Evolutionary conservation across 305 asterid genomes (phyloP).

Genomic region (Fraxinus nigra): DNA sequence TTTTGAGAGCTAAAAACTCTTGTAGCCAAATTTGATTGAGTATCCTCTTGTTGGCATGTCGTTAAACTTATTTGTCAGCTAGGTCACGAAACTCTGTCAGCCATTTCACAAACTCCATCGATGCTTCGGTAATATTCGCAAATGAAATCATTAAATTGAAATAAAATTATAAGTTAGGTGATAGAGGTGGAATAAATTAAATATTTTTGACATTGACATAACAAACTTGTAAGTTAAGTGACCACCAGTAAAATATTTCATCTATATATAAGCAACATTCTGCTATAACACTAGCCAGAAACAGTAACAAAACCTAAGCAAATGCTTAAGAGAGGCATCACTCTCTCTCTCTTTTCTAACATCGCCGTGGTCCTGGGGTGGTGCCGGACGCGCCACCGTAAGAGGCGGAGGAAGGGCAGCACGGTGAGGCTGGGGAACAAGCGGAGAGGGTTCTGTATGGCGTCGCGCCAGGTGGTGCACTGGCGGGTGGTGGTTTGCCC

Average conservation of each 20-base stretch:
- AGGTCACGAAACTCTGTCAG: background rate
- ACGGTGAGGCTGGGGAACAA: conserved; percentile 46
- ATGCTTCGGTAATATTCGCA: background rate
- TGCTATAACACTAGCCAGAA: background rate
- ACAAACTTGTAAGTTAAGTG: background rate
- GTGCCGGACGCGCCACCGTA: conserved; percentile 40
- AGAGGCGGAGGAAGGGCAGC: conserved; percentile 37
- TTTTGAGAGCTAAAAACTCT: background rate
- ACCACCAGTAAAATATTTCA: background rate
- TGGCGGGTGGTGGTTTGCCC: conserved; percentile 47
- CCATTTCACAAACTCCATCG: background rate
- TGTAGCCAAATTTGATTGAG: background rate
- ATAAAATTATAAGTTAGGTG: background rate
- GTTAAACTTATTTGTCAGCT: background rate
- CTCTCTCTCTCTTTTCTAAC: conserved; percentile 28
- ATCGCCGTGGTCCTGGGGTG: conserved; percentile 40
- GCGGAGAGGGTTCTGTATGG: conserved; percentile 45
- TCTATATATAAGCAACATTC: background rate
- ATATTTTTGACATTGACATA: background rate
- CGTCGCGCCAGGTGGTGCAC: conserved; percentile 42
- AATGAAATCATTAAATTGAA: background rate
- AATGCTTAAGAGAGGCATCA: conserved; percentile 38
- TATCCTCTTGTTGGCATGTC: background rate
- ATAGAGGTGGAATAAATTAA: background rate
- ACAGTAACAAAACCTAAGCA: background rate